Evolutionary conservation across 306 rosid species (phyloP).

Genomic region (Cicer cuneatum): DNA sequence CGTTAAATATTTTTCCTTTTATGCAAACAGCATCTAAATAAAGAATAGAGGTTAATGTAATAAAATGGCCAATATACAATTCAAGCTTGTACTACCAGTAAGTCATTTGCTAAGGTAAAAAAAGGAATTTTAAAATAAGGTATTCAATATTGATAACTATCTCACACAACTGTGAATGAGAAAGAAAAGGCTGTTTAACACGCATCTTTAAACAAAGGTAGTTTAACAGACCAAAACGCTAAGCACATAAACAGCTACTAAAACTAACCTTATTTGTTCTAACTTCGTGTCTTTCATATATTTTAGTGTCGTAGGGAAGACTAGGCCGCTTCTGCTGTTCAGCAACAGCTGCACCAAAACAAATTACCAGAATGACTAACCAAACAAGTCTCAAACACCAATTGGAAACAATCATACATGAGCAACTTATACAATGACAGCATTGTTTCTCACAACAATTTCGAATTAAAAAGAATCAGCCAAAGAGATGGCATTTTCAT

Average conservation of each 20-base stretch:
- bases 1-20: slow-evolving; percentile 5
- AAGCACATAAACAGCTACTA: slow-evolving; percentile 26
- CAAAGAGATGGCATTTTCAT: slow-evolving; percentile 6
- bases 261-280: slow-evolving; percentile 78
- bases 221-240: slow-evolving; percentile 36
- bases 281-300: slow-evolving; percentile 74
- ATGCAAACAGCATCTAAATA: slow-evolving; percentile 33
- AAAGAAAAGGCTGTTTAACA: not conserved
- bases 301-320: slow-evolving; percentile 65
- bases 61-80: slow-evolving; percentile 12
- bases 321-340: slow-evolving; percentile 84
- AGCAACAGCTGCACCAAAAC: slow-evolving; percentile 55
- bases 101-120: slow-evolving; percentile 14
- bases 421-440: slow-evolving; percentile 20
- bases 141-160: slow-evolving; percentile 30
- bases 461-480: slow-evolving; percentile 4
- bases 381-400: slow-evolving; percentile 29
- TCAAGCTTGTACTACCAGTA: slow-evolving; percentile 18
- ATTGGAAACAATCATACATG: slow-evolving; percentile 21
- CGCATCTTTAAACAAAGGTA: slow-evolving; percentile 31
- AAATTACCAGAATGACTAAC: slow-evolving; percentile 43
- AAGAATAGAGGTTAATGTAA: slow-evolving; percentile 2
- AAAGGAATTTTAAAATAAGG: not conserved
- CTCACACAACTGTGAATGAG: slow-evolving; percentile 2
- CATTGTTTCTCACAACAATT: slow-evolving; percentile 1